phyloP scores from a whole-genome alignment of 192 early-diverging fungal genomes.

The Gamsiella multidivaricata region DNA sequence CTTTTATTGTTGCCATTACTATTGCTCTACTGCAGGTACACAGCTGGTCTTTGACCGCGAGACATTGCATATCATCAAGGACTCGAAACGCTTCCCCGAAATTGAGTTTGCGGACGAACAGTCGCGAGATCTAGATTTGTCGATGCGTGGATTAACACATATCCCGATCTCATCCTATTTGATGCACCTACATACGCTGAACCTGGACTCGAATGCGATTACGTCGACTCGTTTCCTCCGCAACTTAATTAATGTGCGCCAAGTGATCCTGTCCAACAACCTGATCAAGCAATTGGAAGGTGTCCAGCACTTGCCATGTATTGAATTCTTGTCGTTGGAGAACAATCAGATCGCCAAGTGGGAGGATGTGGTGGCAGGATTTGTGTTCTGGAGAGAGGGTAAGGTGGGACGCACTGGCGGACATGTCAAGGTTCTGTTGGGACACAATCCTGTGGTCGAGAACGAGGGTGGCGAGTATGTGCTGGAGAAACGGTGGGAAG shows the following conservation, averaged over 20 bases:
- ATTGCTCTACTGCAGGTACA: conserved; percentile 12
- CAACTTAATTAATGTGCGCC: conserved; percentile 37
- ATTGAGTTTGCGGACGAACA: conserved; percentile 31
- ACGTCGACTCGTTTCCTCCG: conserved; percentile 45
- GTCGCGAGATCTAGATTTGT: conserved; percentile 24
- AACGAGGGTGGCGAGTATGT: conserved; percentile 53
- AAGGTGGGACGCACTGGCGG: conserved; percentile 38
- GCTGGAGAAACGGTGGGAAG: conserved; percentile 49
- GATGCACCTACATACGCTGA: conserved; percentile 36
- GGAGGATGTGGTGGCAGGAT: conserved; percentile 51
- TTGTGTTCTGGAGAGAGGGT: conserved; percentile 50
- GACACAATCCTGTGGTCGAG: conserved; percentile 36
- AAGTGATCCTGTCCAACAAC: conserved; percentile 47
- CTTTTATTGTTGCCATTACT: background rate
- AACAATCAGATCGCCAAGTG: conserved; percentile 46
- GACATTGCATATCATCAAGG: conserved; percentile 35
- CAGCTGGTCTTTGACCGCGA: conserved; percentile 53
- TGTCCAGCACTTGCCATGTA: conserved; percentile 40
- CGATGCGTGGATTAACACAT: conserved; percentile 48
- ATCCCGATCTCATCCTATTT: conserved; percentile 47
- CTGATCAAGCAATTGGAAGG: conserved; percentile 47
- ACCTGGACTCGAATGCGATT: conserved; percentile 47
- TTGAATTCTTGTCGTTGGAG: conserved; percentile 34
- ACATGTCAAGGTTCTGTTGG: conserved; percentile 41
- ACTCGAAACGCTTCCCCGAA: conserved; percentile 29